Evolutionary conservation across 192 early-diverging fungal genomes (phyloP).

Genomic region (Coemansia sp.): DNA sequence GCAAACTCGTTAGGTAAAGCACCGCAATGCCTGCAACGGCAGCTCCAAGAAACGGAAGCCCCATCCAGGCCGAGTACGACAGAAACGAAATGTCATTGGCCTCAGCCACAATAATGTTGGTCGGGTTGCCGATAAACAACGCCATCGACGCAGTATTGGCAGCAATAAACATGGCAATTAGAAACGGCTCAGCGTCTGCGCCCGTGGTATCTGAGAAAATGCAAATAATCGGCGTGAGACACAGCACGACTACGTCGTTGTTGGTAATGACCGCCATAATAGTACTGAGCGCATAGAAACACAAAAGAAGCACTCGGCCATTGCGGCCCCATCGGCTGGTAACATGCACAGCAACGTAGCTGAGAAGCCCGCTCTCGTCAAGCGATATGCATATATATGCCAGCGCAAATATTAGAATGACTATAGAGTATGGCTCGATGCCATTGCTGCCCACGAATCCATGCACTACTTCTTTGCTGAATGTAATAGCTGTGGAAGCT

Average conservation of each 20-base stretch:
- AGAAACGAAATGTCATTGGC: slow-evolving; percentile 73
- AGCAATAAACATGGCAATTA: slow-evolving; percentile 75
- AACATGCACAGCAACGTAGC: slow-evolving; percentile 75
- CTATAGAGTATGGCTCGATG: slow-evolving; percentile 71
- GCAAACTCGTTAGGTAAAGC: slow-evolving; percentile 53
- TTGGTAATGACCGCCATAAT: slow-evolving; percentile 73
- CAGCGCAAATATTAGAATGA: slow-evolving; percentile 79
- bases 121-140: slow-evolving; percentile 86
- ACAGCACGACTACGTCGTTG: slow-evolving; percentile 86
- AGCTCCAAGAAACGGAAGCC: slow-evolving; percentile 62
- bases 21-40: slow-evolving; percentile 58
- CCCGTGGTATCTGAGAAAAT: slow-evolving; percentile 69
- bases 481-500: slow-evolving; percentile 56
- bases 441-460: slow-evolving; percentile 66
- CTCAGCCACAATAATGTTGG: slow-evolving; percentile 82
- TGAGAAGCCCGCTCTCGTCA: slow-evolving; percentile 78
- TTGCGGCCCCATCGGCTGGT: slow-evolving; percentile 60
- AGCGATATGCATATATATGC: slow-evolving; percentile 85
- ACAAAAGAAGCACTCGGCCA: slow-evolving; percentile 64
- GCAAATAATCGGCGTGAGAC: slow-evolving; percentile 75
- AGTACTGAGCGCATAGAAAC: slow-evolving; percentile 69
- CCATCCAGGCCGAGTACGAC: slow-evolving; percentile 84
- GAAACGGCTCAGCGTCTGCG: slow-evolving; percentile 62
- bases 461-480: slow-evolving; percentile 42
- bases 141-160: slow-evolving; percentile 81